phyloP scores from a whole-genome alignment of 257 asterid species.

The Cruciata laevipes region DNA sequence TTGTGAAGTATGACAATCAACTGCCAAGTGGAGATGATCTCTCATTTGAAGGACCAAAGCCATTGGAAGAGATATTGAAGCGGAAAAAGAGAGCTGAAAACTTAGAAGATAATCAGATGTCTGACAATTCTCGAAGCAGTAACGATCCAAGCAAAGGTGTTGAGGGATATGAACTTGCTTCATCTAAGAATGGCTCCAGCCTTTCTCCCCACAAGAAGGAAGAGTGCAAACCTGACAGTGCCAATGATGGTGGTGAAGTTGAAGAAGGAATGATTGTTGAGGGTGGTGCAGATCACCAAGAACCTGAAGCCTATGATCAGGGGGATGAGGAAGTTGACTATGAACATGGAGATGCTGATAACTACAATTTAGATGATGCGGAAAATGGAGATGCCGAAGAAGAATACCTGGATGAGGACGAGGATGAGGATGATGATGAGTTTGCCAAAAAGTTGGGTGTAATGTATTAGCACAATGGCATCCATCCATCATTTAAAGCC shows the following conservation, averaged over 20 bases:
- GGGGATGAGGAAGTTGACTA: constrained; percentile 48
- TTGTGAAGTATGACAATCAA: constrained; percentile 27
- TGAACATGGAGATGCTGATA: constrained; percentile 61
- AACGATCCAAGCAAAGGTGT: constrained; percentile 21
- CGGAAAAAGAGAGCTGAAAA: constrained; percentile 54
- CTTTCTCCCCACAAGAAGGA: constrained; percentile 16
- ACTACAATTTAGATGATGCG: constrained; percentile 44
- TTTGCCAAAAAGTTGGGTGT: constrained; percentile 95
- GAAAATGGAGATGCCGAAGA: constrained; percentile 50
- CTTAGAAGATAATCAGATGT: constrained; percentile 15
- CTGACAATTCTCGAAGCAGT: constrained; percentile 19
- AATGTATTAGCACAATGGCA: constrained; percentile 38
- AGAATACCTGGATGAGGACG: constrained; percentile 59
- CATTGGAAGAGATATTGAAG: constrained; percentile 77
- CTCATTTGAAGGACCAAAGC: constrained; percentile 90
- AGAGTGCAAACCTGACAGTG: constrained; percentile 19
- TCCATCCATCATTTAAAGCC: constrained; percentile 8
- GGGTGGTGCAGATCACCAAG: constrained; percentile 37
- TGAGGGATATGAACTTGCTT: constrained; percentile 12
- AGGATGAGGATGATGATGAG: constrained; percentile 62
- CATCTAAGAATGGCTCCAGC: constrained; percentile 13
- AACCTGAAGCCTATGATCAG: constrained; percentile 41
- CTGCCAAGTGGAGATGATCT: constrained; percentile 36
- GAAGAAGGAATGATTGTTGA: constrained; percentile 41
- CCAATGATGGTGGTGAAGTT: constrained; percentile 30